Percentiles rank a stretch among this genome's conserved stretches.
Evolutionary conservation across 164 flowering plant genomes (phyloP).

Genomic region (Magnolia officinalis): DNA sequence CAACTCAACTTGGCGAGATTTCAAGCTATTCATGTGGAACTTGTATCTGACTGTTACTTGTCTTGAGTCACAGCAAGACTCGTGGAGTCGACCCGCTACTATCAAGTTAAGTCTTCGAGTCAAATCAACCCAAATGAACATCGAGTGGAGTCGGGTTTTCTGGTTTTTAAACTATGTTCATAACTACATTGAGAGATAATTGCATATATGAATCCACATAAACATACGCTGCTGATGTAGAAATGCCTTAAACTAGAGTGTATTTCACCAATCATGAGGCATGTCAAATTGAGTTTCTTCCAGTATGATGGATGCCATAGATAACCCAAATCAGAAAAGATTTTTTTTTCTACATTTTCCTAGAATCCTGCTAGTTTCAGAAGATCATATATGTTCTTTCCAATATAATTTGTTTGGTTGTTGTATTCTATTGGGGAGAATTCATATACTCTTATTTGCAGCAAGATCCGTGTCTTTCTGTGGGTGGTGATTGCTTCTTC

Average conservation of each 20-base stretch:
- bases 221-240: not conserved
- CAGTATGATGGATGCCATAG: not conserved
- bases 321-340: not conserved
- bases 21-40: no score
- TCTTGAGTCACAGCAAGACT: no score
- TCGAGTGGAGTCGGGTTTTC: no score
- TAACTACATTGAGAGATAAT: not conserved
- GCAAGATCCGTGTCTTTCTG: not conserved
- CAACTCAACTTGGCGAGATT: no score
- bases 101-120: no score
- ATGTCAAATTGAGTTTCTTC: not conserved
- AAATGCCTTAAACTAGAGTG: not conserved
- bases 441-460: no score
- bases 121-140: no score
- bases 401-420: not conserved
- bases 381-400: not conserved
- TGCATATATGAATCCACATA: not conserved
- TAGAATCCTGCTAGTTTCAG: not conserved
- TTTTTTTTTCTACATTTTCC: not conserved
- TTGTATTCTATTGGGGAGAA: not conserved
- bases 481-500: not conserved
- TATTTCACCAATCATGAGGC: not conserved
- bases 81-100: no score
- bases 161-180: not conserved
- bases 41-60: no score